phyloP scores from a whole-genome alignment of 139 green algal species.

The Chlamydomonas applanata region DNA sequence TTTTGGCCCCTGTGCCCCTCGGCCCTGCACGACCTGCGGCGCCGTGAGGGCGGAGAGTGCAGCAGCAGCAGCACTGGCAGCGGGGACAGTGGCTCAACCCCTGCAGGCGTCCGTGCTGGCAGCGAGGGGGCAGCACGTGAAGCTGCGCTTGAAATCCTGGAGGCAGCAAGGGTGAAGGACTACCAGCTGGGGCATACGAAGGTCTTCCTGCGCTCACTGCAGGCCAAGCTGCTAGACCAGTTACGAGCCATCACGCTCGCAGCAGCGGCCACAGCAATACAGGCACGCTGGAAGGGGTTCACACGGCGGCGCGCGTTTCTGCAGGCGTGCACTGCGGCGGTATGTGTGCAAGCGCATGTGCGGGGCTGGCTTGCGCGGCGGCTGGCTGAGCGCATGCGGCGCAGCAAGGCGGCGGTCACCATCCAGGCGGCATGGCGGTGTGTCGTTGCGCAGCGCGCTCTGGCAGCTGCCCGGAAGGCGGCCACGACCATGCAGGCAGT shows the following conservation, averaged over 20 bases:
- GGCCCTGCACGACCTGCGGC: slow-evolving; percentile 21
- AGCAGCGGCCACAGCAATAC: slow-evolving; percentile 63
- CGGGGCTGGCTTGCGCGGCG: slow-evolving; percentile 41
- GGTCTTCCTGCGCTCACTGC: slow-evolving; percentile 52
- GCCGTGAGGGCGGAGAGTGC: not conserved
- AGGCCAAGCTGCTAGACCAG: slow-evolving; percentile 89
- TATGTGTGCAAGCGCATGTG: slow-evolving; percentile 17
- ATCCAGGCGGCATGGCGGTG: not conserved
- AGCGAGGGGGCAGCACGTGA: not conserved
- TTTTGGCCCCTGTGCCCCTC: slow-evolving; percentile 83
- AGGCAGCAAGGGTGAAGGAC: slow-evolving; percentile 26
- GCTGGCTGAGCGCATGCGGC: slow-evolving; percentile 12
- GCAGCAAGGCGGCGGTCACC: not conserved
- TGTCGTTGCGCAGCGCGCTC: not conserved
- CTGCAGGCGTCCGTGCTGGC: not conserved
- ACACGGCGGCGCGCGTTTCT: slow-evolving; percentile 8
- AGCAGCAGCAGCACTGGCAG: not conserved
- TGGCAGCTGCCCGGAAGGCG: not conserved
- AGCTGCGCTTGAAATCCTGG: slow-evolving; percentile 38
- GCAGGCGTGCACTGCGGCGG: not conserved
- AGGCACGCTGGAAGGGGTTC: slow-evolving; percentile 58
- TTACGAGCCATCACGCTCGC: slow-evolving; percentile 69
- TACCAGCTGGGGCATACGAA: slow-evolving; percentile 86
- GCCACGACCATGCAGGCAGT: slow-evolving; percentile 6
- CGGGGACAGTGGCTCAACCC: not conserved